phyloP scores from a whole-genome alignment of 164 flowering plant genomes.

The Chloranthus sessilifolius region DNA sequence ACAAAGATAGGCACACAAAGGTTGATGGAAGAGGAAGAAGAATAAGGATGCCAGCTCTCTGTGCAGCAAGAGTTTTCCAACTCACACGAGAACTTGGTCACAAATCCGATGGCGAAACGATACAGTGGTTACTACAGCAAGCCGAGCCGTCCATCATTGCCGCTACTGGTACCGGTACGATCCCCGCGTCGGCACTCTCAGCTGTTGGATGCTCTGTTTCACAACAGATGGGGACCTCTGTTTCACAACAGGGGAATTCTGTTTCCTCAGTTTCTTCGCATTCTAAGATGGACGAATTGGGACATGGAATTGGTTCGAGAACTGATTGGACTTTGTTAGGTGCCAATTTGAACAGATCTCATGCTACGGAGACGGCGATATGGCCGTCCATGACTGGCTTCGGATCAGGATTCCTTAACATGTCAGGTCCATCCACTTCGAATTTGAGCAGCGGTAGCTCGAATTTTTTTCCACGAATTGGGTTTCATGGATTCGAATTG shows the following conservation, averaged over 20 bases:
- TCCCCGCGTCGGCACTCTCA: constrained; percentile 73
- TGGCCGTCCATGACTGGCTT: constrained; percentile 56
- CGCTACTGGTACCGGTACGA: constrained; percentile 76
- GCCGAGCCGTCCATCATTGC: constrained; percentile 86
- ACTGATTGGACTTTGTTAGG: constrained; percentile 56
- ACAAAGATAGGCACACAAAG: constrained; percentile 82
- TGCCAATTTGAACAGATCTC: constrained; percentile 43
- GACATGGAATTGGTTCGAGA: constrained; percentile 43
- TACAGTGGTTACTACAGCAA: constrained; percentile 85
- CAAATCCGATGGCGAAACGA: constrained; percentile 85
- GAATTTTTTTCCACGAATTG: constrained; percentile 48
- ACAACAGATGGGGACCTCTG: no score
- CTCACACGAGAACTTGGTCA: constrained; percentile 80
- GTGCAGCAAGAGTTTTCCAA: constrained; percentile 86
- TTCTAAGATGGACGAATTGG: constrained; percentile 48
- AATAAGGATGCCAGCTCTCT: constrained; percentile 88
- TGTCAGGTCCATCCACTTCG: constrained; percentile 42
- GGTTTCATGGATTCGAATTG: constrained; percentile 65
- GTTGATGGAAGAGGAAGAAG: constrained; percentile 87
- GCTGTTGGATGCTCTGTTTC: constrained; percentile 50
- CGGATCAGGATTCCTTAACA: constrained; percentile 36
- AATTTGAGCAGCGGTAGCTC: constrained; percentile 46
- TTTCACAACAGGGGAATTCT: constrained; percentile 54
- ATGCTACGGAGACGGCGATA: constrained; percentile 33
- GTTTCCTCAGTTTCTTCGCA: constrained; percentile 53